Percentiles rank a stretch among this genome's conserved stretches.
Evolutionary conservation across 2,329 filamentous ascomycete genomes (phyloP).

Genomic region (Phaeosphaeriaceae sp.): DNA sequence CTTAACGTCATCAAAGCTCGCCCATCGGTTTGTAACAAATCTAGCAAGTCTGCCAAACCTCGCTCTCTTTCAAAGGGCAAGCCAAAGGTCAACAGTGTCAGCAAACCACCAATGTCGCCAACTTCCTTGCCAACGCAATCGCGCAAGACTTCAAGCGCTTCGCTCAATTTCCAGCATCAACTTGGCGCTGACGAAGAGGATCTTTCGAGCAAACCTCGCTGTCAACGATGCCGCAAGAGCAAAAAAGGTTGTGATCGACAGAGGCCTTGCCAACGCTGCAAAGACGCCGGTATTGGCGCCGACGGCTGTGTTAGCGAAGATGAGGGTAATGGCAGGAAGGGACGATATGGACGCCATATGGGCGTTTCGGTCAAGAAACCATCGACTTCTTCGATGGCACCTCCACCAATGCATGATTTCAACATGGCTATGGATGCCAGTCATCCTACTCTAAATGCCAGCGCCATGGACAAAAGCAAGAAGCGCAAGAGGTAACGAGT

Average conservation of each 20-base stretch:
- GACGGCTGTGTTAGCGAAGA: conserved; percentile 98
- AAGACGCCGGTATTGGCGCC: conserved; percentile 89
- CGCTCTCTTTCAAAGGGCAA: conserved; percentile 60
- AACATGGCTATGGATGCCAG: conserved; percentile 25
- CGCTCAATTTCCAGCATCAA: conserved; percentile 68
- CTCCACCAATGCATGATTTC: conserved; percentile 43
- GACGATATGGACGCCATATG: conserved; percentile 80
- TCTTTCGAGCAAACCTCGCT: conserved; percentile 92
- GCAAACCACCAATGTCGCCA: conserved; percentile 59
- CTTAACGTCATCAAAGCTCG: conserved; percentile 42
- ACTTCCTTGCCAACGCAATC: conserved; percentile 71
- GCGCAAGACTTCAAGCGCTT: conserved; percentile 77
- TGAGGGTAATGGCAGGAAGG: conserved; percentile 95
- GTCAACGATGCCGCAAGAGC: conserved; percentile 97
- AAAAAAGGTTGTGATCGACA: conserved; percentile 99
- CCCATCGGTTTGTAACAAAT: conserved; percentile 48
- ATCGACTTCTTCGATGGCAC: conserved; percentile 42
- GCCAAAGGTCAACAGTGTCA: conserved; percentile 49
- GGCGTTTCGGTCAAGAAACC: conserved; percentile 69
- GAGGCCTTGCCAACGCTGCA: conserved; percentile 91
- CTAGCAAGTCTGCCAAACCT: conserved; percentile 48
- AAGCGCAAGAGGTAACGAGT: conserved; percentile 68
- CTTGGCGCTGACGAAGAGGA: conserved; percentile 80
- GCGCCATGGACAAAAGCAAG: conserved; percentile 65
- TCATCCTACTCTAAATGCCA: conserved; percentile 22